Evolutionary conservation across 805 yeast genomes (phyloP), one percentile per base, ranked within the genome.

Genomic region (Yamadazyma akitaensis): DNA sequence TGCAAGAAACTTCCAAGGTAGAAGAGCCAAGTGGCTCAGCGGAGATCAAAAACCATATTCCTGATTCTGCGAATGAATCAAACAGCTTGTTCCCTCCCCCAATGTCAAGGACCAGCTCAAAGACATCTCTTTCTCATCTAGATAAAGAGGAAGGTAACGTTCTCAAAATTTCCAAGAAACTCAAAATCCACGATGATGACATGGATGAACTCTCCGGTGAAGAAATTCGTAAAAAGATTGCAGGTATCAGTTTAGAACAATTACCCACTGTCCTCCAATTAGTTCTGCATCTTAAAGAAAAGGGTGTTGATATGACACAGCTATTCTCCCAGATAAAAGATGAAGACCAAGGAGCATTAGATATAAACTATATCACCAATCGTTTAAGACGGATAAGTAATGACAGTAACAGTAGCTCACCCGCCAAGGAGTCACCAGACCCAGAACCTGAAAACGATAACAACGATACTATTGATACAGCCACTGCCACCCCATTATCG

Each of bases 61-160:
- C 32, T 28, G 32, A 5, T 11, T 13, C 32, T 3, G 32, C 12
- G 10, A 12, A 25, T n/a, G 33, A 25, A 13, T 21, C 30, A 25
- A 28, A 16, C 25, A 38, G 13, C 14, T n/a, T 25, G 7, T 43
- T 48, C 37, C 50, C 53, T 18, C 31, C 48, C 11, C 25, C 53
- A 14, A 47, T 60, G 18, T 57, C 63, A 2, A 50, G 67, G 24
- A 55, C 62, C 4, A 52, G 60, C 13, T 66, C 72, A 5, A 59
- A 61, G 34, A 62, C 68, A 5, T 68, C 62, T 46, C 58, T 72
- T 39, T 61, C 59, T 30, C 59, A 59, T 9, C 54, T 71, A 44
- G 69, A 72, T 45, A 62, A 63, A 46, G 69, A 70, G 47, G 77
- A 73, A 57, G 78, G 77, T 5, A 64, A 70, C 12, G 61, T 65